Conservation (phyloP, 2,329 filamentous ascomycete genomes). For the Biscogniauxia marginata region DNA sequence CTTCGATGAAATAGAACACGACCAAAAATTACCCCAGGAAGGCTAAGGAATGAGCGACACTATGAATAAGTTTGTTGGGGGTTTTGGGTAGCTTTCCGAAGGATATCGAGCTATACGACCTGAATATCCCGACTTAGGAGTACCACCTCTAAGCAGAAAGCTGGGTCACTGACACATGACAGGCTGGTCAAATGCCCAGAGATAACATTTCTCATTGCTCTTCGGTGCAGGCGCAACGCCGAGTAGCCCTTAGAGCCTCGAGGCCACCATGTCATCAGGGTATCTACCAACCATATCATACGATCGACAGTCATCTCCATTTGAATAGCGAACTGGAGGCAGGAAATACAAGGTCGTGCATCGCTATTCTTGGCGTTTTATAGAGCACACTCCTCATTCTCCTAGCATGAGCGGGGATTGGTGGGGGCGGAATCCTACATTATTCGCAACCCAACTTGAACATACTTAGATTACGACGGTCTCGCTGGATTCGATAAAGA, state of each 20-base stretch:
- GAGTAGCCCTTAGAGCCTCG: background rate
- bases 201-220: background rate
- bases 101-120: background rate
- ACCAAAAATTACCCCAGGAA: background rate
- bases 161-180: background rate
- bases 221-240: background rate
- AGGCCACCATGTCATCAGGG: background rate
- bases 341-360: conserved; percentile 7
- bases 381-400: conserved; percentile 14
- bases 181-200: background rate
- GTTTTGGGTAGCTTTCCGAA: background rate
- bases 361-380: conserved; percentile 17
- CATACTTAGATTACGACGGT: conserved; percentile 9
- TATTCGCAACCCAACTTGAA: conserved; percentile 15
- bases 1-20: too few species aligned
- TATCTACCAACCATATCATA: background rate
- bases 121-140: background rate
- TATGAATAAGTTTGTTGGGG: background rate
- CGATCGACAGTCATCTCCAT: conserved; percentile 1
- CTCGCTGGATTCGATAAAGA: background rate
- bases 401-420: conserved; percentile 20
- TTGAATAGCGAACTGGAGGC: conserved; percentile 8
- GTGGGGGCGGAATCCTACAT: conserved; percentile 30
- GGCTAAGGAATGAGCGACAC: too few species aligned
- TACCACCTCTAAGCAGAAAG: background rate